These are phyloP conservation scores for Trametes elegans DNA, from an alignment of 768 basidiomycete genomes.

Conservation along the genomic window DNA sequence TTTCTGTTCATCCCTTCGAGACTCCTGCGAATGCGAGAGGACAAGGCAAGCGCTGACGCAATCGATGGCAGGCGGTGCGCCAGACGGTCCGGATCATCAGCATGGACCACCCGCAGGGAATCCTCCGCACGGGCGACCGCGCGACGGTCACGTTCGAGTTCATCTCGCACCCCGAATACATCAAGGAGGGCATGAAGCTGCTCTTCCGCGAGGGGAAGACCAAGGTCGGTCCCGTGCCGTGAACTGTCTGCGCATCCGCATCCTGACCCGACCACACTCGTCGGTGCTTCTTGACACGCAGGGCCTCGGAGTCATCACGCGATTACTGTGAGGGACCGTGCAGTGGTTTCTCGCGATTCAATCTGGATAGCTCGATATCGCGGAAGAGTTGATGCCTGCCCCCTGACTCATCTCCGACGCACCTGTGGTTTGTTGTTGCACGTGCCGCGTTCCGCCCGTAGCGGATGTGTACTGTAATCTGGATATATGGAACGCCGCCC, in stretches of 20 bases:
- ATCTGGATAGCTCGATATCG: not conserved
- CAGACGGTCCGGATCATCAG: slow-evolving; percentile 91
- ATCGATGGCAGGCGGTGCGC: slow-evolving; percentile 63
- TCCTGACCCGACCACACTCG: not conserved
- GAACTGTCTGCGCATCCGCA: not conserved
- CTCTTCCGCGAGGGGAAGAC: slow-evolving; percentile 96
- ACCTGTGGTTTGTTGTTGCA: too few species aligned
- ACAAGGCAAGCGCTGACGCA: slow-evolving; percentile 5
- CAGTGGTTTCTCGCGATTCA: not conserved
- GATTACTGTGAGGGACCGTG: slow-evolving; percentile 43
- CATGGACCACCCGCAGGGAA: slow-evolving; percentile 86
- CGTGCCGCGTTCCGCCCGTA: too few species aligned
- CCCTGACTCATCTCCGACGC: too few species aligned
- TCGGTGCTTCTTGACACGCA: slow-evolving; percentile 27
- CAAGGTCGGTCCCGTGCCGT: slow-evolving; percentile 52
- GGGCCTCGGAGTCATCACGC: slow-evolving; percentile 79
- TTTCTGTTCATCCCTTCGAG: not conserved
- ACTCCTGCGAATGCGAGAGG: too few species aligned
- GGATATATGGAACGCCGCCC: not conserved
- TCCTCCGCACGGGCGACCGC: slow-evolving; percentile 92
- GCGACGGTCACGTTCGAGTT: slow-evolving; percentile 96
- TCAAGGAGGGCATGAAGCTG: slow-evolving; percentile 92
- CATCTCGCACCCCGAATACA: slow-evolving; percentile 85
- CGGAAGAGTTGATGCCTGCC: too few species aligned
- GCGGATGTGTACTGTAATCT: not conserved